Base-by-base conservation (phyloP, 495 filamentous ascomycete species). In the Penicillium antarcticum region DNA sequence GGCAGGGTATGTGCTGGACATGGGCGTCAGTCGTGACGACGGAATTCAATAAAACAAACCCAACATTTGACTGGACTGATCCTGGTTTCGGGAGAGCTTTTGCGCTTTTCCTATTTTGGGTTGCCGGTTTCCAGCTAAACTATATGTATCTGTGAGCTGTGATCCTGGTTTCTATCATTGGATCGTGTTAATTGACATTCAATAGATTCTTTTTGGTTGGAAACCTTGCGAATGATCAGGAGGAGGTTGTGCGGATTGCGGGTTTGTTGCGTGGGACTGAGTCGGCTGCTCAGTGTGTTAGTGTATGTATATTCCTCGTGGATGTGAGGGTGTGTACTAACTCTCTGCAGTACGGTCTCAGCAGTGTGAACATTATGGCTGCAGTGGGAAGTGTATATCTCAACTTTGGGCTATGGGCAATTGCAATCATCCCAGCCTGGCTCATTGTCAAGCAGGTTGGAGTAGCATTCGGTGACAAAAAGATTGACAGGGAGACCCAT, bases 1-100 rank as follows among this genome's bases (percentile, higher is more conserved):
- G 83, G 26, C 81, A 85, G 55, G 81, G 81, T 2, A 74, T 71
- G 4, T 82, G 80, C 74, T 87, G 83, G 82, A 63, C 80, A 9
- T 87, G 81, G 82, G 79, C 74, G 0, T 79, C 79, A 2, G 62
- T 86, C 11, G 55, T 82, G 17, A 75, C 79, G 1, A 81, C 79
- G 0, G 62, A 78, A 34, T 85, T 78, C 56, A 59, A 68, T 8
- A 61, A 65, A 26, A 79, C 72, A 4, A 61, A 70, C 33, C 81
- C 82, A 2, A 71, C 66, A 4, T 81, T 73, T 51, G 84, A 87
- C 61, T 87, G 84, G 84, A 45, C 43, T 8, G 71, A 74, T 46
- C 58, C 67, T 1, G 81, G 76, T 0, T 86, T 86, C 42, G 82
- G 80, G 12, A 69, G 67, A 32, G 79, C 72, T 0, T 87, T 85